Evolutionary conservation across 805 yeast genomes (phyloP), one percentile per base, ranked within the genome.

Genomic region (Wickerhamomyces alni): DNA sequence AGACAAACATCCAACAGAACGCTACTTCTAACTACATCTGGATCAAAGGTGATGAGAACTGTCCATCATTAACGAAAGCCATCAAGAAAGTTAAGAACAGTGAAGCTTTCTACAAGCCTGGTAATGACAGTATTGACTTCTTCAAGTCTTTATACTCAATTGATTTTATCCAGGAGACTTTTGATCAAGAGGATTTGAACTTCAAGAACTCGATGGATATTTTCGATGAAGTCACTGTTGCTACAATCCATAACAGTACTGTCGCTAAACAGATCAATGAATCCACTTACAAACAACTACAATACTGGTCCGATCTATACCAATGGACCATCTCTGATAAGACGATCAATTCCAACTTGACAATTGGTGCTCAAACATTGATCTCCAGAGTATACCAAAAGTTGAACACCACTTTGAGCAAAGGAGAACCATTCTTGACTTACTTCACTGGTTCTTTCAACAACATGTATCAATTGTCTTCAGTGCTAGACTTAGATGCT

Each of bases 381-480:
- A 43, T 67, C 26, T 69, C 66, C 32, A 62, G 61, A 22, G 59
- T 65, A 26, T 41, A 51, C 25, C 39, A 45, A 18, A 62, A 61
- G 43, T 54, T 72, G 42, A 65, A 65, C 51, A 49, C 57, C 17
- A 67, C 74, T 15, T 58, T 53, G 45, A 44, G 47, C 18, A 34
- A 42, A 3, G 63, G 64, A 13, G 42, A 63, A 5, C 74, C 72
- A 35, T 61, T 56, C 45, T 41, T 72, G 43, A 59, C 63, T 52
- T 66, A 66, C 50, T 57, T 63, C 47, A 68, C 72, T 12, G 75
- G 75, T 30, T 64, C 76, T 6, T 72, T 50, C 58, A 66, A 66
- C 52, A 62, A 61, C 38, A 67, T 71, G 65, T 66, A 56, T 58
- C 70, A 65, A 51, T 43, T 66, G 30, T 58, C 55, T 34, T 67